These are phyloP conservation scores for Sinapis alba DNA, from an alignment of 441 rosid species.

Conservation along the genomic window DNA sequence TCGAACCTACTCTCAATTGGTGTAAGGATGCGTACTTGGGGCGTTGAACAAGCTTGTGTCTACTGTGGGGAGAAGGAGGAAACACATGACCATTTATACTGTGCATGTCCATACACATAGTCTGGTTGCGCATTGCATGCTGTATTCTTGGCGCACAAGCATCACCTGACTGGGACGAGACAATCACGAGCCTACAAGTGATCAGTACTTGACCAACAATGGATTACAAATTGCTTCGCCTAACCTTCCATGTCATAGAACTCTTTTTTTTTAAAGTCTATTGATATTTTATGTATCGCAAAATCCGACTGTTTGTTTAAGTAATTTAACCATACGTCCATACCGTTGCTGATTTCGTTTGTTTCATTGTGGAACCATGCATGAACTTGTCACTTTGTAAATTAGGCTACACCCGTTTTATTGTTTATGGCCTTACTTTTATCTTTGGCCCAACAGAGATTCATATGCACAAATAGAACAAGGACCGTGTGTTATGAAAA, in stretches of 20 bases:
- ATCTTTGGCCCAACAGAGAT: slow-evolving; percentile 29
- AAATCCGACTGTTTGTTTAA: neutral
- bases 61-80: too few species aligned
- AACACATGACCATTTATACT: too few species aligned
- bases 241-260: neutral
- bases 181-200: neutral
- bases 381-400: neutral
- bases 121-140: too few species aligned
- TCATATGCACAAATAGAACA: neutral
- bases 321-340: neutral
- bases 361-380: neutral
- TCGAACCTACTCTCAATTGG: too few species aligned
- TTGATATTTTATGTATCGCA: neutral
- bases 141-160: too few species aligned
- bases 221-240: neutral
- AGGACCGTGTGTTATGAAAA: neutral
- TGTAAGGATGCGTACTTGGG: too few species aligned
- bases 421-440: neutral
- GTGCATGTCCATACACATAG: too few species aligned
- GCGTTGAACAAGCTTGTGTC: too few species aligned
- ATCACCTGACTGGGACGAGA: too few species aligned
- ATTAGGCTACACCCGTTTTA: neutral
- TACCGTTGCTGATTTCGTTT: neutral
- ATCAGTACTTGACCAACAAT: neutral
- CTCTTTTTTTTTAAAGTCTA: neutral